Conservation (phyloP, 1,284 basidiomycete species). For the Fomitopsis pinicola region DNA sequence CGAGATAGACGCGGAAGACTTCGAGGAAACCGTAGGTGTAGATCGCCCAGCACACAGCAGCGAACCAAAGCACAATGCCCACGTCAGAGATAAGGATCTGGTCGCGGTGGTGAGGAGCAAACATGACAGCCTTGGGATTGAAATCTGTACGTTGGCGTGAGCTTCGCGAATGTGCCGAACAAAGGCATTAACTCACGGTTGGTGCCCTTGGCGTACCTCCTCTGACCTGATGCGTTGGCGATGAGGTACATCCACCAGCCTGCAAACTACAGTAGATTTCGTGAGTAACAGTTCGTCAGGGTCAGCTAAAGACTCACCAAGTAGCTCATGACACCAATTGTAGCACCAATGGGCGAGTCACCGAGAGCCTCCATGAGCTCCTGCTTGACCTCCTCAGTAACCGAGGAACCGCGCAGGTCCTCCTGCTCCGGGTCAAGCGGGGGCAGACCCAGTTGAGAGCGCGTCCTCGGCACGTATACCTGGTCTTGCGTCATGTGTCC, state of each 20-base stretch:
- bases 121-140: conserved; percentile 78
- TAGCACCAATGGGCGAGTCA: conserved; percentile 87
- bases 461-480: conserved; percentile 92
- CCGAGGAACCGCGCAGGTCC: conserved; percentile 64
- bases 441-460: conserved; percentile 67
- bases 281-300: background rate
- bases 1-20: conserved; percentile 79
- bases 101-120: conserved; percentile 75
- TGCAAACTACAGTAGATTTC: conserved; percentile 50
- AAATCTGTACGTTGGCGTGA: conserved; percentile 56
- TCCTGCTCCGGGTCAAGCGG: conserved; percentile 65
- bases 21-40: conserved; percentile 69
- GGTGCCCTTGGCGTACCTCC: conserved; percentile 75
- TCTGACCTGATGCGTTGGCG: conserved; percentile 87
- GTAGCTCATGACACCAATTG: conserved; percentile 64
- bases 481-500: conserved; percentile 95
- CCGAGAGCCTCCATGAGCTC: conserved; percentile 88
- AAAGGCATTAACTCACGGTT: conserved; percentile 62
- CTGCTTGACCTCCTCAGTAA: conserved; percentile 68
- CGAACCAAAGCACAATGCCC: conserved; percentile 76
- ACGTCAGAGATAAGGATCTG: conserved; percentile 86
- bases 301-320: conserved; percentile 42
- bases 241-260: conserved; percentile 91
- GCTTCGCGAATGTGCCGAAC: background rate
- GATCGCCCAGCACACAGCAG: conserved; percentile 55